Percentiles rank a stretch among this genome's conserved stretches.
These are phyloP conservation scores for Zoysia japonica DNA, from an alignment of 176 grass and related monocot species.

Conservation along the genomic window DNA sequence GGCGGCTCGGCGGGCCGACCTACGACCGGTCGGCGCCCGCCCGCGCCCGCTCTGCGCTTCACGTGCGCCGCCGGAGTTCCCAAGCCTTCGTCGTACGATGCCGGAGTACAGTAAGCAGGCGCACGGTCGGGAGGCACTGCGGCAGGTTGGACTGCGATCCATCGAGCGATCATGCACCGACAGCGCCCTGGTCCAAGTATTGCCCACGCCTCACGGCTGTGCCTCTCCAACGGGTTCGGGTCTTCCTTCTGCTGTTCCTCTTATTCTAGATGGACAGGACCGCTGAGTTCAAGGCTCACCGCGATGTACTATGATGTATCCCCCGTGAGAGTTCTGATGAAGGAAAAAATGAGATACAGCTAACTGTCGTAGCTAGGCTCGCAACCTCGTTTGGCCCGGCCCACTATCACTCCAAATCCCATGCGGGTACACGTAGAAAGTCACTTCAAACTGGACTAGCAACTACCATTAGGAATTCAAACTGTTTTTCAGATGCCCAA, in stretches of 20 bases:
- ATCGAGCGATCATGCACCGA: slow-evolving; percentile 32
- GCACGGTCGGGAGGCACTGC: neutral
- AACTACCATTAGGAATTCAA: no score
- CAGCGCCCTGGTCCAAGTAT: slow-evolving; percentile 36
- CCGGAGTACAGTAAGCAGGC: neutral
- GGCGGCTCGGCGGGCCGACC: neutral
- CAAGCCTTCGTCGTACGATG: slow-evolving; percentile 30
- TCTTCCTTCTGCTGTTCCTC: neutral
- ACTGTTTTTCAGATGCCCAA: no score
- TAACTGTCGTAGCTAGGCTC: no score
- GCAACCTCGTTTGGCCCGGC: no score
- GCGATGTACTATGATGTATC: no score
- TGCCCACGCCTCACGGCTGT: slow-evolving; percentile 15
- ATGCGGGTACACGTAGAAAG: no score
- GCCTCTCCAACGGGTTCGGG: neutral
- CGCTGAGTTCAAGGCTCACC: no score
- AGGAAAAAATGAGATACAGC: no score
- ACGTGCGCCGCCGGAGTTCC: slow-evolving; percentile 62
- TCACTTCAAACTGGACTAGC: no score
- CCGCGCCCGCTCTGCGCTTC: slow-evolving; percentile 47
- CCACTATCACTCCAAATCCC: no score
- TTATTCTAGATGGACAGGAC: neutral
- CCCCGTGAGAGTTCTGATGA: no score
- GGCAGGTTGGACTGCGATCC: neutral
- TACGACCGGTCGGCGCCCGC: slow-evolving; percentile 17